Conservation (phyloP, 495 filamentous ascomycete species). For the Amniculicola lignicola region DNA sequence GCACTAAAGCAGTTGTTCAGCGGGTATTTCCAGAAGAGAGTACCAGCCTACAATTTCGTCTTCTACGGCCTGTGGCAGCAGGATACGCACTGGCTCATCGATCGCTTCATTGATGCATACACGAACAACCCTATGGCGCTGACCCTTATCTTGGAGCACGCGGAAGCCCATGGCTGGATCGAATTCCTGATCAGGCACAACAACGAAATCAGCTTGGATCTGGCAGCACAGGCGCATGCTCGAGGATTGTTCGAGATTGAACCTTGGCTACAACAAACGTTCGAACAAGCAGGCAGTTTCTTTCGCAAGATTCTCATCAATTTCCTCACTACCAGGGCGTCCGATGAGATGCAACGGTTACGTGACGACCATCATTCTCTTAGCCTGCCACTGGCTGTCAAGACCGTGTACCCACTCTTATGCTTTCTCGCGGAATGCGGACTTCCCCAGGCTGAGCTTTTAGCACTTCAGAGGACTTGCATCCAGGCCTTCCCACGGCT, state of each 20-base stretch:
- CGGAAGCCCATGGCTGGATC: conserved; percentile 73
- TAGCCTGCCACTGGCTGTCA: conserved; percentile 73
- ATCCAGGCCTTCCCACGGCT: conserved; percentile 92
- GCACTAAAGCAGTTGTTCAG: conserved; percentile 60
- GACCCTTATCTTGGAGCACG: conserved; percentile 78
- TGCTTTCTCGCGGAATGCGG: conserved; percentile 65
- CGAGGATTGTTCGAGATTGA: conserved; percentile 74
- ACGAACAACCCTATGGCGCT: conserved; percentile 69
- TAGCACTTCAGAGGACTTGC: conserved; percentile 73
- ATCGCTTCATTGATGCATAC: conserved; percentile 75
- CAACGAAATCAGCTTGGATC: conserved; percentile 81
- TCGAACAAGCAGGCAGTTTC: conserved; percentile 53
- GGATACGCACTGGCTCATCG: conserved; percentile 76
- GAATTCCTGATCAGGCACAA: conserved; percentile 70
- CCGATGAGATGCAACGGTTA: conserved; percentile 71
- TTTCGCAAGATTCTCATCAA: conserved; percentile 64
- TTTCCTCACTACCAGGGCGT: conserved; percentile 78
- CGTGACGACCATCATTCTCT: conserved; percentile 58
- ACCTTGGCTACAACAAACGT: conserved; percentile 70
- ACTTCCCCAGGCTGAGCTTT: conserved; percentile 52
- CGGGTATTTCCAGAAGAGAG: conserved; percentile 60
- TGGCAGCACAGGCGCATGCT: conserved; percentile 84
- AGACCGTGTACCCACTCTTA: conserved; percentile 78
- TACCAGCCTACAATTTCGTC: conserved; percentile 74
- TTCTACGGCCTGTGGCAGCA: conserved; percentile 85